A percentile compares a stretch with the other conserved stretches of the same genome.
Evolutionary conservation across 2,329 filamentous ascomycete genomes (phyloP).

Genomic region (Colletotrichum sp.): DNA sequence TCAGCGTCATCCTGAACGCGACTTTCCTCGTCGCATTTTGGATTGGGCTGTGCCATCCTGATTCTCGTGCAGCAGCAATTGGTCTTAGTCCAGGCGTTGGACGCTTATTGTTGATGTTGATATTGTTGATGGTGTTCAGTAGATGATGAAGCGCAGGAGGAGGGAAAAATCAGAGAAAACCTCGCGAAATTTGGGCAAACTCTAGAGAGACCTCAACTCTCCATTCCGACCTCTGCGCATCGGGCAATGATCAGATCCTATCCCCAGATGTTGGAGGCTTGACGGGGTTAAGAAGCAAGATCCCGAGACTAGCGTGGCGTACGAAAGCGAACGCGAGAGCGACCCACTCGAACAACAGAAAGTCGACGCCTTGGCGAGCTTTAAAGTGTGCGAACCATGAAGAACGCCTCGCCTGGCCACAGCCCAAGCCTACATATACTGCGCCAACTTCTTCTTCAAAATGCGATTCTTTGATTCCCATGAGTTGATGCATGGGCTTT

Average conservation of each 20-base stretch:
- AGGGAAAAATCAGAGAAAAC: background rate
- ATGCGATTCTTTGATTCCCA: background rate
- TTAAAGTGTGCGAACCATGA: background rate
- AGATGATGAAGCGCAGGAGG: background rate
- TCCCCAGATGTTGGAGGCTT: background rate
- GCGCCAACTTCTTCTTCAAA: accelerated
- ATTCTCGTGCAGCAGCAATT: background rate
- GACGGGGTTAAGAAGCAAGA: background rate
- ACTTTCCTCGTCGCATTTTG: background rate
- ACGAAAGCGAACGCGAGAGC: background rate
- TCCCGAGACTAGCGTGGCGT: background rate
- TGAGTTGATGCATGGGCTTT: background rate
- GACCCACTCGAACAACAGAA: background rate
- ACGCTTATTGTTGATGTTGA: background rate
- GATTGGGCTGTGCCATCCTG: background rate
- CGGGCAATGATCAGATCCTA: background rate
- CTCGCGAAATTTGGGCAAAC: background rate
- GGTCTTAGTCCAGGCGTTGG: background rate
- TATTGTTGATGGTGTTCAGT: background rate
- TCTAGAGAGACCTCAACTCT: background rate
- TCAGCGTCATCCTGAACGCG: background rate
- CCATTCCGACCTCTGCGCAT: background rate
- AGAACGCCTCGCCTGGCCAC: background rate
- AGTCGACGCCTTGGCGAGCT: background rate
- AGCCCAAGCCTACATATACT: background rate